Base-by-base conservation (phyloP, 2,329 filamentous ascomycete genomes). In the Epichloe bromicola region DNA sequence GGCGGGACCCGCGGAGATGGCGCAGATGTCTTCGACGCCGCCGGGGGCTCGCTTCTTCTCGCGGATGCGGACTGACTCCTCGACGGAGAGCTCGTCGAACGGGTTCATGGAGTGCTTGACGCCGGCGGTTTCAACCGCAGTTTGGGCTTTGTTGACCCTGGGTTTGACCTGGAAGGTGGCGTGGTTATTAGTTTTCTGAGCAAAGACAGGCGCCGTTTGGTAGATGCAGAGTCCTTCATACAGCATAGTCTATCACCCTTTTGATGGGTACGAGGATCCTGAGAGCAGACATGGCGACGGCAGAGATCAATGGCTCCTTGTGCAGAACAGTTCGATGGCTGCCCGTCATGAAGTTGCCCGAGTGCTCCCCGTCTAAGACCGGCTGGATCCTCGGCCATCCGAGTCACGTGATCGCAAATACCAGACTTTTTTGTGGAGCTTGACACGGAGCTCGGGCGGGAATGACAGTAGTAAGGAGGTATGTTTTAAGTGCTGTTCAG, bases 61-160 rank as follows among this genome's bases (percentile, higher is more conserved):
- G 68, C 93, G 90, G 65, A 98, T 85, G 40, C 88, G 88, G 48
- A 96, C 87, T 48, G 90, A 88, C 74, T 97, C 93, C 73, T 98
- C 93, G 68, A 98, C 83, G 42, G 89, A 94, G 63, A 98, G 86
- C 70, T 98, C 93, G 75, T 98, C 93, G 72, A 98, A 98, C 19
- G 93, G 93, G 77, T 97, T 98, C 81, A 98, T 91, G 67, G 85
- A 90, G 78, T 97, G 91, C 73, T 97, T 97, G 64, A 97, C 89
- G 59, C 87, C 87, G 57, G 84, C 78, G 51, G 87, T 95, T 72
- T 96, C 91, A 70, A 98, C 85, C 65, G 82, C 91, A 55, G 91
- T 96, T 70, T 80, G 77, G 61, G 80, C 71, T 67, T 82, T 83
- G 74, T 84, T 84, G 67, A 84, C 79, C 59, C 80, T 79, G 52